phyloP scores from a whole-genome alignment of 140 eudicot genomes.

The Cichorium intybus region DNA sequence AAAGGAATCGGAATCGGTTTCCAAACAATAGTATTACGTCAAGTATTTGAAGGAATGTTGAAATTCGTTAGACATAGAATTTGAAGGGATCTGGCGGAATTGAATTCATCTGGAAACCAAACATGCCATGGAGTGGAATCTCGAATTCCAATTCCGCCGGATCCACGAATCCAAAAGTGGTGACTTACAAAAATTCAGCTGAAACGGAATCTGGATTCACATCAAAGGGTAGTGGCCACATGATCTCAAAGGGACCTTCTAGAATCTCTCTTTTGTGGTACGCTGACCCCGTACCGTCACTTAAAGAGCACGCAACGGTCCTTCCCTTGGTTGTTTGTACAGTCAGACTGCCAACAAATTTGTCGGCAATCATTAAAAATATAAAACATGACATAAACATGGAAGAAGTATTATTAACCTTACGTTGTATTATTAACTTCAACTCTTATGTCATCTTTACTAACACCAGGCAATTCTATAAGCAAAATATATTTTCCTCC shows the following conservation, averaged over 20 bases:
- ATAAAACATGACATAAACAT: neutral
- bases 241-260: slow-evolving; percentile 34
- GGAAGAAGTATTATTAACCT: slow-evolving; percentile 5
- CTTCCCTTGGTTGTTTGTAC: slow-evolving; percentile 33
- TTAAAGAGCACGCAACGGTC: slow-evolving; percentile 21
- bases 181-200: slow-evolving; percentile 41
- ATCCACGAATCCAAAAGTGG: slow-evolving; percentile 3
- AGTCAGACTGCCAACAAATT: slow-evolving; percentile 24
- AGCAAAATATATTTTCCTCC: slow-evolving; percentile 28
- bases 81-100: neutral
- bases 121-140: neutral
- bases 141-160: neutral
- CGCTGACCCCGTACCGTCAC: slow-evolving; percentile 11
- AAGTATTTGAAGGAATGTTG: neutral
- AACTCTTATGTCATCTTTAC: slow-evolving; percentile 31
- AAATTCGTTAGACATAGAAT: neutral
- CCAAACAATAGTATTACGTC: neutral
- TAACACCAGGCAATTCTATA: slow-evolving; percentile 35
- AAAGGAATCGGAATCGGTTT: neutral
- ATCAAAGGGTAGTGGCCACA: slow-evolving; percentile 33
- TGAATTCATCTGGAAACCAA: no score
- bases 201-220: slow-evolving; percentile 40
- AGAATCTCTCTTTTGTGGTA: slow-evolving; percentile 30
- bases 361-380: slow-evolving; percentile 1
- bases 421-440: slow-evolving; percentile 36